These are phyloP conservation scores for Plasmodium inui DNA, from an alignment of 169 alveolate species.

Conservation along the genomic window DNA sequence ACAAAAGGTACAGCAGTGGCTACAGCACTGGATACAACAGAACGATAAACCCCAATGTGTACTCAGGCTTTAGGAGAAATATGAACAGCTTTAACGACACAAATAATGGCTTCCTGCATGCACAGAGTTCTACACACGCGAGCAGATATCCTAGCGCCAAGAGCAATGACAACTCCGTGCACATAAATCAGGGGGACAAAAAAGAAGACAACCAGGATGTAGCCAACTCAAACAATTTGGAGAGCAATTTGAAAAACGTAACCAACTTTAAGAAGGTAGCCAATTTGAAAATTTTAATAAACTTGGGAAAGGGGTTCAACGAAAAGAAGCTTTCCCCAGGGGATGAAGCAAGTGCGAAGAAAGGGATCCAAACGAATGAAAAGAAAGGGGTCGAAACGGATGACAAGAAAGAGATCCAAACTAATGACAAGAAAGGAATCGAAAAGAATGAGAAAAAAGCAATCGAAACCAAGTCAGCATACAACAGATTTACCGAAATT, in stretches of 20 bases:
- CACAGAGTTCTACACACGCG: background rate
- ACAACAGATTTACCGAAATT: slow-evolving; percentile 55
- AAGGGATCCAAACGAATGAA: background rate
- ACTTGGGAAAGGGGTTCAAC: background rate
- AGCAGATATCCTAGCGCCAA: slow-evolving; percentile 14
- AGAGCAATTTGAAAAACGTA: background rate
- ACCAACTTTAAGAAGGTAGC: slow-evolving; percentile 11
- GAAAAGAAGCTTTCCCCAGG: background rate
- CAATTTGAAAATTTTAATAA: background rate
- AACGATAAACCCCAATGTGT: background rate
- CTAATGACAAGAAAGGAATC: background rate
- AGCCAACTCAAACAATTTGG: background rate
- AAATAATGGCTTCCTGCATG: background rate
- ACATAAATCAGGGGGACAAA: background rate
- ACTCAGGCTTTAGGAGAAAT: slow-evolving; percentile 44
- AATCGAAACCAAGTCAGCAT: slow-evolving; percentile 10
- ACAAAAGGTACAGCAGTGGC: slow-evolving; percentile 29
- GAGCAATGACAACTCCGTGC: background rate
- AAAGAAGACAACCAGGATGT: background rate
- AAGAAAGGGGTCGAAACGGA: background rate
- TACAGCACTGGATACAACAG: slow-evolving; percentile 7
- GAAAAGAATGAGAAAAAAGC: background rate
- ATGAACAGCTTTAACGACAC: background rate
- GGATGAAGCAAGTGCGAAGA: background rate
- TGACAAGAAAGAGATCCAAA: background rate